Conservation (phyloP, 1,139 yeast genomes). For the Geotrichum citri-aurantii region DNA sequence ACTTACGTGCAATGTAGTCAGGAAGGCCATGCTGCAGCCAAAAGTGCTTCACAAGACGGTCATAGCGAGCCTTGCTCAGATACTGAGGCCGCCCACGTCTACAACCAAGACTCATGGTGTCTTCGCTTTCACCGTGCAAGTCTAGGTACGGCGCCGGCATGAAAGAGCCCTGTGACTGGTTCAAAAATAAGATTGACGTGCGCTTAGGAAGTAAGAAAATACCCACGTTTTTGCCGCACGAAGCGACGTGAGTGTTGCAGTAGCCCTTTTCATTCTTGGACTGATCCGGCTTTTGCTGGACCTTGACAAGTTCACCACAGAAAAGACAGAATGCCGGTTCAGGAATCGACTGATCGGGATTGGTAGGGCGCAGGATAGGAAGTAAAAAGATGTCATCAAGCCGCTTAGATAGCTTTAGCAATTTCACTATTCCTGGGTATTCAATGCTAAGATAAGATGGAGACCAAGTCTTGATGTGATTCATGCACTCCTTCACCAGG, state of each 20-base stretch:
- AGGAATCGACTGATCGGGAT: conserved; percentile 31
- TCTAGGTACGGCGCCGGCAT: conserved; percentile 81
- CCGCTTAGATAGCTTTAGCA: conserved; percentile 59
- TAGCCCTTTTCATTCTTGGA: conserved; percentile 31
- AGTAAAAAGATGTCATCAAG: conserved; percentile 57
- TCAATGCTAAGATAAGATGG: conserved; percentile 36
- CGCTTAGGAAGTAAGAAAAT: conserved; percentile 74
- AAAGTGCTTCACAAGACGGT: conserved; percentile 56
- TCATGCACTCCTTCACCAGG: conserved; percentile 7
- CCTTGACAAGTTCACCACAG: conserved; percentile 66
- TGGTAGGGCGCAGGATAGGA: conserved; percentile 24
- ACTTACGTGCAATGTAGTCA: conserved; percentile 67
- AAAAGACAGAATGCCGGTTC: conserved; percentile 87
- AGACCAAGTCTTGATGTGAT: conserved; percentile 5
- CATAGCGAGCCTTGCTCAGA: conserved; percentile 58
- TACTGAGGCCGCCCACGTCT: conserved; percentile 66
- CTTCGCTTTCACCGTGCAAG: conserved; percentile 80
- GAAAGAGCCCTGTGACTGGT: conserved; percentile 67
- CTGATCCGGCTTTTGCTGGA: conserved; percentile 45
- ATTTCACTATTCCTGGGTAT: conserved; percentile 60
- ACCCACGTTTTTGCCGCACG: conserved; percentile 63
- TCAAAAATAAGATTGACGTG: conserved; percentile 59
- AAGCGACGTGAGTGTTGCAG: conserved; percentile 36
- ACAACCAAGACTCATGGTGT: conserved; percentile 43
- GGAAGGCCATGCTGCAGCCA: conserved; percentile 81